Evolutionary conservation across 2,329 filamentous ascomycete genomes (phyloP).

Genomic region (Fusarium dimerum): DNA sequence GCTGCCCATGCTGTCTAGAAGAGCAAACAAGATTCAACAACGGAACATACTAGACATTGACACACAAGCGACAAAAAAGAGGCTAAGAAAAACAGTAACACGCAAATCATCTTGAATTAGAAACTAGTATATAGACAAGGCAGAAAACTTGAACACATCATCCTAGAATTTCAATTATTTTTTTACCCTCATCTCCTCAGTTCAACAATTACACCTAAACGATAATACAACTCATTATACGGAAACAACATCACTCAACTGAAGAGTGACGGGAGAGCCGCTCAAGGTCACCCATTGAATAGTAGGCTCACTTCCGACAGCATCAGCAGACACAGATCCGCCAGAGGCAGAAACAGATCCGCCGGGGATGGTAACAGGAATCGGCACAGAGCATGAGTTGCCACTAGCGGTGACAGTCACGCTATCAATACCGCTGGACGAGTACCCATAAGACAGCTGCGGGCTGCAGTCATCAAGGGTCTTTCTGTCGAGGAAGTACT

Average conservation of each 20-base stretch:
- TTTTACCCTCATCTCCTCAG: background rate
- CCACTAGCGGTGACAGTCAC: conserved; percentile 10
- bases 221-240: background rate
- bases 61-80: too few species aligned
- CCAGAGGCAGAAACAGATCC: conserved; percentile 2
- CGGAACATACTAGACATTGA: too few species aligned
- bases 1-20: too few species aligned
- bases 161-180: too few species aligned
- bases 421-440: conserved; percentile 8
- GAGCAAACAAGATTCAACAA: too few species aligned
- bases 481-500: conserved; percentile 17
- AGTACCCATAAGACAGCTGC: conserved; percentile 11
- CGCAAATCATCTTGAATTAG: too few species aligned
- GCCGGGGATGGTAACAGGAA: conserved; percentile 15
- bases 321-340: conserved; percentile 4
- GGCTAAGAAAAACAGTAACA: too few species aligned
- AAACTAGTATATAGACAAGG: too few species aligned
- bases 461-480: conserved; percentile 13
- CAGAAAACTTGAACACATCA: too few species aligned
- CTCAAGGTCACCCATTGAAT: conserved; percentile 17
- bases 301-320: conserved; percentile 15
- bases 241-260: background rate
- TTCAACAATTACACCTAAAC: background rate
- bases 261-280: conserved; percentile 10
- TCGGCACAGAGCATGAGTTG: conserved; percentile 11